Conservation (phyloP, 768 basidiomycete species). For the Trametes sanguinea region DNA sequence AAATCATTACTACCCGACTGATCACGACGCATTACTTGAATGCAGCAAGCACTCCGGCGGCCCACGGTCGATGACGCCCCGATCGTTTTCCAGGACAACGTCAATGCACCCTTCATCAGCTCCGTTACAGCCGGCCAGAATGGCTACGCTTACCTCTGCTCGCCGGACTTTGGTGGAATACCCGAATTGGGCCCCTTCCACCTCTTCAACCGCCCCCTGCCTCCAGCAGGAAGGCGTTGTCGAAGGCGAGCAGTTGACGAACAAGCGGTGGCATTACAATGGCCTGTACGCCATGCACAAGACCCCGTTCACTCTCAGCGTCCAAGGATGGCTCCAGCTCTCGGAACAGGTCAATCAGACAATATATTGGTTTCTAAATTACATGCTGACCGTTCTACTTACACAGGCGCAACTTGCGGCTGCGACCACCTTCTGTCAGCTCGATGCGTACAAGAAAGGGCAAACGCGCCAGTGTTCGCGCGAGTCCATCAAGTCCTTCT, state of each 20-base stretch:
- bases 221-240: not conserved
- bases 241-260: not conserved
- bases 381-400: too few species aligned
- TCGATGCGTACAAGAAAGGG: not conserved
- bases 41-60: not conserved
- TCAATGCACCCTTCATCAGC: not conserved
- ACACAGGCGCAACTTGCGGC: not conserved
- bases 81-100: not conserved
- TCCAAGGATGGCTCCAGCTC: not conserved
- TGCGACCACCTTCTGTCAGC: not conserved
- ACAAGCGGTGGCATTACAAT: not conserved
- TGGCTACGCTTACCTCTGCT: slow-evolving; percentile 4
- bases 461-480: not conserved
- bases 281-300: slow-evolving; percentile 12
- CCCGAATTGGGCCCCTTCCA: slow-evolving; percentile 6
- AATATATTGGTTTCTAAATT: not conserved
- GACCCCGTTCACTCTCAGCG: not conserved
- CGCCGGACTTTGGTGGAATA: not conserved
- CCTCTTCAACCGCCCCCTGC: slow-evolving; percentile 4
- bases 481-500: not conserved
- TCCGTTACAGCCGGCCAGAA: not conserved
- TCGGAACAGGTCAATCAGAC: not conserved
- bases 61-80: not conserved
- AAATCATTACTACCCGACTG: not conserved
- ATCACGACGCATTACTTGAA: not conserved